Conservation (phyloP, 1,284 basidiomycete genomes). For the Ceraceosorus guamensis region DNA sequence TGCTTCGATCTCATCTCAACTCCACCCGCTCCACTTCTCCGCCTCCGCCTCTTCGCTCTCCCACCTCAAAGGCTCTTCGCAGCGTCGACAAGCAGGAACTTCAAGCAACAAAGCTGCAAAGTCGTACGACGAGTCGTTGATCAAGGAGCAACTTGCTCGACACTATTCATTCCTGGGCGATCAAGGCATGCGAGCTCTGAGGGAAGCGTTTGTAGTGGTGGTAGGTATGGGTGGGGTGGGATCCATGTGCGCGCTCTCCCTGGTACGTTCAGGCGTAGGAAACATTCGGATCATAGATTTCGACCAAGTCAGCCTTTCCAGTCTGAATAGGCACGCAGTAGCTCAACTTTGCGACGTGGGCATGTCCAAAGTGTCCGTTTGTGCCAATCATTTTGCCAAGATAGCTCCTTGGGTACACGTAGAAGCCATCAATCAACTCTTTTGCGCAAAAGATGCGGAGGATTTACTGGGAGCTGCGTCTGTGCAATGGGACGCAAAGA, state of each 20-base stretch:
- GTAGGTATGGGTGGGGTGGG: conserved; percentile 95
- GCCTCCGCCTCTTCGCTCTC: conserved; percentile 18
- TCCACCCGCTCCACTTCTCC: conserved; percentile 19
- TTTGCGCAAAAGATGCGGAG: conserved; percentile 21
- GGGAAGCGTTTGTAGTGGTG: conserved; percentile 71
- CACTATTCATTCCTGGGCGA: conserved; percentile 95
- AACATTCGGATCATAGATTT: conserved; percentile 45
- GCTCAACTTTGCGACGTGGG: conserved; percentile 88
- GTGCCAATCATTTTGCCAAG: conserved; percentile 62
- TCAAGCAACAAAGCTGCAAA: conserved; percentile 7
- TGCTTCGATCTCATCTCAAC: too few relatives aligned
- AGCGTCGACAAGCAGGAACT: neutral
- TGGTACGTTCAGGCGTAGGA: conserved; percentile 40
- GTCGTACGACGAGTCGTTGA: conserved; percentile 46
- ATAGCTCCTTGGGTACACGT: conserved; percentile 63
- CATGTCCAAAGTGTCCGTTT: conserved; percentile 81
- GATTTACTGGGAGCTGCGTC: conserved; percentile 24
- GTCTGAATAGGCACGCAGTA: conserved; percentile 67
- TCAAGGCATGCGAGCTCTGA: conserved; percentile 72
- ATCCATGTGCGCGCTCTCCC: conserved; percentile 89
- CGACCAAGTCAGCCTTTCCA: conserved; percentile 52
- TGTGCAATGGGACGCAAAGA: conserved; percentile 9
- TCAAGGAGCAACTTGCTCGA: conserved; percentile 66
- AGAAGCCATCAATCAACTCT: conserved; percentile 51
- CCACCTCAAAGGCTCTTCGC: neutral